A percentile compares a stretch with the other conserved stretches of the same genome.
Evolutionary conservation across 371 early-diverging fungal genomes (phyloP).

Genomic region (Syncephalis plumigaleata): DNA sequence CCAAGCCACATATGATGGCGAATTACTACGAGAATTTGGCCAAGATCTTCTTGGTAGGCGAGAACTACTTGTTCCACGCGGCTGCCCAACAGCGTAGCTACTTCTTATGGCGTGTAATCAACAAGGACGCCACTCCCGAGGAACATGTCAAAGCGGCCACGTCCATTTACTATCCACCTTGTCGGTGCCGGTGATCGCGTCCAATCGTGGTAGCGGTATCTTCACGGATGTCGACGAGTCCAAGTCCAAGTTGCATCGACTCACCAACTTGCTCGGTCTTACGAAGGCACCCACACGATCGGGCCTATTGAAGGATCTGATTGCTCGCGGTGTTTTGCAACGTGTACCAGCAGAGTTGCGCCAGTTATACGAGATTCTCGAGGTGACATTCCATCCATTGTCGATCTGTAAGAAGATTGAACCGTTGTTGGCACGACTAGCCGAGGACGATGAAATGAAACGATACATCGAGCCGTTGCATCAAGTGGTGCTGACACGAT

Average conservation of each 20-base stretch:
- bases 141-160: slow-evolving; percentile 75
- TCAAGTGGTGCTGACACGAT: slow-evolving; percentile 84
- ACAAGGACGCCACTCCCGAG: slow-evolving; percentile 37
- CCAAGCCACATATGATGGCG: slow-evolving; percentile 87
- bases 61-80: slow-evolving; percentile 93
- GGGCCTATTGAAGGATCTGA: slow-evolving; percentile 63
- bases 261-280: slow-evolving; percentile 76
- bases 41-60: slow-evolving; percentile 85
- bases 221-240: slow-evolving; percentile 56
- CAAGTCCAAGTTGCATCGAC: slow-evolving; percentile 72
- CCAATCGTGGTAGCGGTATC: slow-evolving; percentile 46
- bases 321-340: slow-evolving; percentile 66
- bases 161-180: slow-evolving; percentile 81
- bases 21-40: slow-evolving; percentile 96
- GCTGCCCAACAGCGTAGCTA: slow-evolving; percentile 92
- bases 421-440: slow-evolving; percentile 56
- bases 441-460: slow-evolving; percentile 52
- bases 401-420: slow-evolving; percentile 90
- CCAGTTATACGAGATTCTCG: slow-evolving; percentile 84
- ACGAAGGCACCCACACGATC: slow-evolving; percentile 75
- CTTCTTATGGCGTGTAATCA: slow-evolving; percentile 12
- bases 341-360: slow-evolving; percentile 80
- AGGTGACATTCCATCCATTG: slow-evolving; percentile 94
- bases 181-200: slow-evolving; percentile 73
- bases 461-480: slow-evolving; percentile 87